Conservation (phyloP, 1,139 yeast genomes). For the Blastobotrys aristatus region DNA sequence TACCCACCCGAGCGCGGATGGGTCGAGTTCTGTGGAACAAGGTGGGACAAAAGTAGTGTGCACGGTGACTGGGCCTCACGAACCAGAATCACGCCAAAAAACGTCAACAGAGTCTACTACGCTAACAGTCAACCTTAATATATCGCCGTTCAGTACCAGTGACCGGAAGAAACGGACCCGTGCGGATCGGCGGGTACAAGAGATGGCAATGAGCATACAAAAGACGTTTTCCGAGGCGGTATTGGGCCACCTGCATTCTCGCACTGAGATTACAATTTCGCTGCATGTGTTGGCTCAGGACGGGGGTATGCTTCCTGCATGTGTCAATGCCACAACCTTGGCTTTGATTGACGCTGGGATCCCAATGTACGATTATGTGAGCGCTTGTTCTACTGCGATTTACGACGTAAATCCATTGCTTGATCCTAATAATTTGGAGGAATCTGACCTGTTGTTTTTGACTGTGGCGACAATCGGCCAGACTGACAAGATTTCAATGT, state of each 20-base stretch:
- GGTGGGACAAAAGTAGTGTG: slow-evolving; percentile 90
- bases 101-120: slow-evolving; percentile 45
- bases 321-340: slow-evolving; percentile 82
- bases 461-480: slow-evolving; percentile 84
- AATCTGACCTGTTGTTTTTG: slow-evolving; percentile 70
- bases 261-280: slow-evolving; percentile 70
- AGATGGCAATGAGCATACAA: slow-evolving; percentile 67
- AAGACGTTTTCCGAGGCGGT: slow-evolving; percentile 80
- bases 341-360: slow-evolving; percentile 95
- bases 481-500: slow-evolving; percentile 68
- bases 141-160: slow-evolving; percentile 76
- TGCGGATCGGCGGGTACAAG: slow-evolving; percentile 53
- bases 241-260: slow-evolving; percentile 68
- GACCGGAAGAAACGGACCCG: slow-evolving; percentile 61
- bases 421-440: slow-evolving; percentile 81
- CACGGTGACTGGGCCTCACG: slow-evolving; percentile 84
- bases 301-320: slow-evolving; percentile 78
- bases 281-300: slow-evolving; percentile 82
- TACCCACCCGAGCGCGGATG: slow-evolving; percentile 88
- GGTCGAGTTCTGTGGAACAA: slow-evolving; percentile 87
- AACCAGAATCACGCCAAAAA: slow-evolving; percentile 51
- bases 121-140: slow-evolving; percentile 58
- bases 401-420: slow-evolving; percentile 68
- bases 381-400: slow-evolving; percentile 75
- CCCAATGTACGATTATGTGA: slow-evolving; percentile 86